These are phyloP conservation scores for Grosmannia penicillata DNA, from an alignment of 2,329 filamentous ascomycete species.

Conservation along the genomic window DNA sequence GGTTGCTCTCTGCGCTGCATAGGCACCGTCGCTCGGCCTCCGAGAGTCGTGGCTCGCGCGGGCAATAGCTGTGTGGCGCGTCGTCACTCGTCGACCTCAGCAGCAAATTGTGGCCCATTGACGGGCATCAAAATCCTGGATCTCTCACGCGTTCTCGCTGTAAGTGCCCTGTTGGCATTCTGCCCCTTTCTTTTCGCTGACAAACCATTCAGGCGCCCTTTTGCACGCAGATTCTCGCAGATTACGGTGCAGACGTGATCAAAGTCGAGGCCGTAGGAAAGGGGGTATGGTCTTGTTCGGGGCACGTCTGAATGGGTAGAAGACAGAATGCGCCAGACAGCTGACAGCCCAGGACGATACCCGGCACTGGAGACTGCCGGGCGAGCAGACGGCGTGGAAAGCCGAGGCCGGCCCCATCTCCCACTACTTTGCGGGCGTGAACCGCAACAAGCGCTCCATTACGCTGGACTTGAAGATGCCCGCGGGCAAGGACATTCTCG, in stretches of 20 bases:
- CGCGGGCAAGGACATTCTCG: neutral
- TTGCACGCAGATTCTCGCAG: slow-evolving; percentile 27
- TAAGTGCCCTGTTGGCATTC: neutral
- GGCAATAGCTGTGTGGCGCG: too few relatives aligned
- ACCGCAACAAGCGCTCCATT: slow-evolving; percentile 5
- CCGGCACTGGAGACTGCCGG: slow-evolving; percentile 1
- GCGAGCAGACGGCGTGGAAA: neutral
- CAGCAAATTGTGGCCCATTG: neutral
- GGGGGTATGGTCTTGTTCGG: neutral
- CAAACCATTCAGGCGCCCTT: slow-evolving; percentile 14
- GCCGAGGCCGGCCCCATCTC: slow-evolving; percentile 15
- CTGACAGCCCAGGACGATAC: slow-evolving; percentile 10
- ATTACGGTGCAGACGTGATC: slow-evolving; percentile 27
- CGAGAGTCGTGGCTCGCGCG: too few relatives aligned
- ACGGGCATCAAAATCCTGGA: slow-evolving; percentile 2
- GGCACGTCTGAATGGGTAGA: too few relatives aligned
- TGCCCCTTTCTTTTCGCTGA: neutral
- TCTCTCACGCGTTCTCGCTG: slow-evolving; percentile 9
- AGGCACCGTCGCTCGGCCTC: too few relatives aligned
- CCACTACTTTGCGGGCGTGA: slow-evolving; percentile 9
- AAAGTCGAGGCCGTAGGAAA: slow-evolving; percentile 20
- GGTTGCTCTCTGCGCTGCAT: too few relatives aligned
- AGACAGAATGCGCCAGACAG: neutral
- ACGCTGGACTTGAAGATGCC: slow-evolving; percentile 5
- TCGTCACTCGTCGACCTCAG: neutral